Percentiles rank a stretch among this genome's conserved stretches.
Evolutionary conservation across 139 green algal species (phyloP).

Genomic region (Edaphochlamys debaryana): DNA sequence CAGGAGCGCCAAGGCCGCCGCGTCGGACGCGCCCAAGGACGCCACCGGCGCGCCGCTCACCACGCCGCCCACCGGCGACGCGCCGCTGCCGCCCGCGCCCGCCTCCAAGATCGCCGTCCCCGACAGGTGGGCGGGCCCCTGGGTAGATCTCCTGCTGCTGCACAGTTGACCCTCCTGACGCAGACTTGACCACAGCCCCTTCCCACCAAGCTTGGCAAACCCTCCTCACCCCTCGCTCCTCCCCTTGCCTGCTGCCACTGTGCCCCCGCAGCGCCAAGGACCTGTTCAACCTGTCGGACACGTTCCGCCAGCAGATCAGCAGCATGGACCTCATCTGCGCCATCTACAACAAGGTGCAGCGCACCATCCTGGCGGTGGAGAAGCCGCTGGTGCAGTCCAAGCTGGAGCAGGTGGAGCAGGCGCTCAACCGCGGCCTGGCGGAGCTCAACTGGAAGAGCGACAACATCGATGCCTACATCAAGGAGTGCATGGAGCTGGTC

Average conservation of each 20-base stretch:
- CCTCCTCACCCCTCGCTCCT: no score
- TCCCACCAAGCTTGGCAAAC: no score
- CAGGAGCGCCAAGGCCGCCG: neutral
- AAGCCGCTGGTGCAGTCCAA: conserved; percentile 82
- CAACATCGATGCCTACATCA: conserved; percentile 85
- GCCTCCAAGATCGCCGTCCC: conserved; percentile 8
- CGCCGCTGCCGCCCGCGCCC: neutral
- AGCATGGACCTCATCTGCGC: conserved; percentile 84
- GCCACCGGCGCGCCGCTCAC: no score
- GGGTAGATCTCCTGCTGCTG: no score
- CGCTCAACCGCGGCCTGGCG: conserved; percentile 68
- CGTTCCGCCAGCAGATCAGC: conserved; percentile 82
- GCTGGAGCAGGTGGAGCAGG: conserved; percentile 72
- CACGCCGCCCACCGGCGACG: no score
- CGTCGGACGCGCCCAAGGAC: no score
- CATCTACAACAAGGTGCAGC: conserved; percentile 86
- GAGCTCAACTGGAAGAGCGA: conserved; percentile 83
- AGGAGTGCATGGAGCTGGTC: conserved; percentile 79
- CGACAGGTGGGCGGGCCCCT: neutral
- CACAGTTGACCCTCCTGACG: no score
- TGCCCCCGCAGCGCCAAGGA: conserved; percentile 41
- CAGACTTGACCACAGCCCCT: no score
- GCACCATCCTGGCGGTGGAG: conserved; percentile 84
- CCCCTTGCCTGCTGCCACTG: no score
- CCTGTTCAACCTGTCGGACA: conserved; percentile 73